Base-by-base conservation (phyloP, 169 alveolate genomes). In the Babesia bigemina region DNA sequence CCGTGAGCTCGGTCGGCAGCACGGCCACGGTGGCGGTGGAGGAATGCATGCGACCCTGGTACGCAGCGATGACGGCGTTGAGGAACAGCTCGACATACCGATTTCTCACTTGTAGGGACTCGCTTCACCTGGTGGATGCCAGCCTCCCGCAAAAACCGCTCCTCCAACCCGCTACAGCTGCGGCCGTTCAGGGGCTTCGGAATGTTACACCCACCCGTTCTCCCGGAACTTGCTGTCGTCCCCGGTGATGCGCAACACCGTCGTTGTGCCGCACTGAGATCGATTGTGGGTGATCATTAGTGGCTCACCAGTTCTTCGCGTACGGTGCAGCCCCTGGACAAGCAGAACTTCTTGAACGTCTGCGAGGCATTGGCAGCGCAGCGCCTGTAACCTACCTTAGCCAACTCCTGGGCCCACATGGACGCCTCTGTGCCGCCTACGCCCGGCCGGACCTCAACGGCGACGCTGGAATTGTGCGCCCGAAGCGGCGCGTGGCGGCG, bases 11-110 rank as follows among this genome's bases (percentile, higher is more conserved):
- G 16, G 86, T 75, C 16, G 91, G 79, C 50, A 90, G 78, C 58
- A 90, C 75, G 57, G 94, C 94, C 17, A 90, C 77, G 16, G 94
- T 86, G n/a, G 94, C 94, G 28, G 94, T 90, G 22, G 94, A 90
- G 2, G 94, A 90, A 58, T 90, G 94, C 76, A 90, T 85, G 36
- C 86, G 79, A 0, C 85, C 91, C 94, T 89, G 26, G 17, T 4
- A n/a, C 14, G 19, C n/a, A 16, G 1, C 50, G 0, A 1, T 45
- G 4, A 45, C 14, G n/a, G 17, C 7, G 50, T 10, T 10, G 50
- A 2, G 39, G 10, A 33, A 16, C 50, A 10, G 17, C 16, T 9
- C 10, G 14, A 21, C 70, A 1, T 71, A 79, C 94, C 62, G 87
- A 63, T 50, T 84, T 72, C 74, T 90, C 94, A 22, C 86, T 84